These are phyloP conservation scores for Dentipellis sp. DNA, from an alignment of 768 basidiomycete genomes.

Conservation along the genomic window DNA sequence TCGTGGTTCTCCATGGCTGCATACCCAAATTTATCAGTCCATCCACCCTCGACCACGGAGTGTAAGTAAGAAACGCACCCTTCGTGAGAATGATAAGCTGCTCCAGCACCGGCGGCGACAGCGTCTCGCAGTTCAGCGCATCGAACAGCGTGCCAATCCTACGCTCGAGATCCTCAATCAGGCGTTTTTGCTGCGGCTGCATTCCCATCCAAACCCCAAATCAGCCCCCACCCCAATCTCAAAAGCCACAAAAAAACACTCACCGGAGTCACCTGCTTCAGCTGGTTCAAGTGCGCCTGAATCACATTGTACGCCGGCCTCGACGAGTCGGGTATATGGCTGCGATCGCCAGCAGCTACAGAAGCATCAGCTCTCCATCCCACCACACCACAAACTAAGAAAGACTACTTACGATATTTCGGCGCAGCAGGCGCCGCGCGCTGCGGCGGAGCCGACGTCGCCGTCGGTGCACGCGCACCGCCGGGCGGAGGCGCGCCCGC, in stretches of 20 bases:
- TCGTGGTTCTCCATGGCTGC: constrained; percentile 78
- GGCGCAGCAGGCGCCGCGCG: constrained; percentile 19
- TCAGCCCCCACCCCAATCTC: background rate
- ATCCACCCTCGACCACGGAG: background rate
- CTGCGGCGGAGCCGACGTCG: constrained; percentile 2
- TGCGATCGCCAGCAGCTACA: constrained; percentile 80
- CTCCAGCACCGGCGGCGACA: constrained; percentile 62
- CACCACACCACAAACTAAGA: background rate
- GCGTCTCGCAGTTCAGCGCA: constrained; percentile 81
- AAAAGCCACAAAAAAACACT: constrained; percentile 18
- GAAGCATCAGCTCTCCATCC: constrained; percentile 2
- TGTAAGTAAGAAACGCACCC: constrained; percentile 34
- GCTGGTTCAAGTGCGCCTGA: constrained; percentile 46
- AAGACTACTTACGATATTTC: constrained; percentile 47
- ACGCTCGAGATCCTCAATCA: constrained; percentile 81
- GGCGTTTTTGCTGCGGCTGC: constrained; percentile 74
- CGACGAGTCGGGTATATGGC: constrained; percentile 75
- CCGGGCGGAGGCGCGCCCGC: constrained; percentile 21
- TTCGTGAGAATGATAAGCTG: constrained; percentile 60
- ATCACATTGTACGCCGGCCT: constrained; percentile 61
- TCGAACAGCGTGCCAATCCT: constrained; percentile 84
- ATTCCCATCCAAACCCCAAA: constrained; percentile 2
- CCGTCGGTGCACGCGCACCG: constrained; percentile 2
- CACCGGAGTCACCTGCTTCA: constrained; percentile 74
- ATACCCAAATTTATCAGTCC: background rate